Evolutionary conservation across 2,329 filamentous ascomycete genomes (phyloP).

Genomic region (Intubia oerlemansii): DNA sequence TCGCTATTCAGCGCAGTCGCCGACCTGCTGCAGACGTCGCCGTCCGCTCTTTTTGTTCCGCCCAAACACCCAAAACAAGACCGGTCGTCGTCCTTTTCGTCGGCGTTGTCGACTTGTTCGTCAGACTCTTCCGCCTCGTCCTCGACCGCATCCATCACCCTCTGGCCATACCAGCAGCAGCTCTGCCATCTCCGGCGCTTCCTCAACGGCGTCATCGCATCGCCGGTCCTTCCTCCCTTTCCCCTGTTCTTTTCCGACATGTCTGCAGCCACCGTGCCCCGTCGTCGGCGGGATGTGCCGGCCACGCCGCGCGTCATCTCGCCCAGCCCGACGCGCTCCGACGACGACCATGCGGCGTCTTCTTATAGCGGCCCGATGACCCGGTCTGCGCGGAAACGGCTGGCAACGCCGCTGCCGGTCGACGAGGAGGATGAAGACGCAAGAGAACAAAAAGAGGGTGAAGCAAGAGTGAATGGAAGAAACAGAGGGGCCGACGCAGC

Average conservation of each 20-base stretch:
- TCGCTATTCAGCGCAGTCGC: slow-evolving; percentile 20
- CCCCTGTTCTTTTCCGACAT: slow-evolving; percentile 14
- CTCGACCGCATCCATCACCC: slow-evolving; percentile 4
- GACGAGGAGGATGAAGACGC: slow-evolving; percentile 33
- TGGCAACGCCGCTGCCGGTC: slow-evolving; percentile 33
- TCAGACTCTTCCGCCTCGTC: slow-evolving; percentile 8
- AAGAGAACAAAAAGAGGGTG: too few species aligned
- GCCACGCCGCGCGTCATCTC: slow-evolving; percentile 75
- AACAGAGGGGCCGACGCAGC: too few species aligned
- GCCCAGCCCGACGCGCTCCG: slow-evolving; percentile 58
- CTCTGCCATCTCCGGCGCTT: slow-evolving; percentile 25
- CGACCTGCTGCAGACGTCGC: slow-evolving; percentile 13
- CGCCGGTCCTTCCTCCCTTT: slow-evolving; percentile 38
- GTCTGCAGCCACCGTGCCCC: slow-evolving; percentile 4
- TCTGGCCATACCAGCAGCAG: slow-evolving; percentile 6
- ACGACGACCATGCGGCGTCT: slow-evolving; percentile 18
- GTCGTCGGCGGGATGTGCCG: slow-evolving; percentile 38
- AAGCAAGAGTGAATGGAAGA: not conserved
- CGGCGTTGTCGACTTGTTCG: slow-evolving; percentile 7
- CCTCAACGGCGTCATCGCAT: slow-evolving; percentile 32
- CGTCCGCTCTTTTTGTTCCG: slow-evolving; percentile 1
- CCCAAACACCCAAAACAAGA: slow-evolving; percentile 2
- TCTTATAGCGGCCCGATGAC: slow-evolving; percentile 55
- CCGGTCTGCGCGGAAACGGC: slow-evolving; percentile 43
- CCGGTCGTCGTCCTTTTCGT: slow-evolving; percentile 8